Evolutionary conservation across 2,329 filamentous ascomycete species (phyloP).

Genomic region (Curvularia verruculosa): DNA sequence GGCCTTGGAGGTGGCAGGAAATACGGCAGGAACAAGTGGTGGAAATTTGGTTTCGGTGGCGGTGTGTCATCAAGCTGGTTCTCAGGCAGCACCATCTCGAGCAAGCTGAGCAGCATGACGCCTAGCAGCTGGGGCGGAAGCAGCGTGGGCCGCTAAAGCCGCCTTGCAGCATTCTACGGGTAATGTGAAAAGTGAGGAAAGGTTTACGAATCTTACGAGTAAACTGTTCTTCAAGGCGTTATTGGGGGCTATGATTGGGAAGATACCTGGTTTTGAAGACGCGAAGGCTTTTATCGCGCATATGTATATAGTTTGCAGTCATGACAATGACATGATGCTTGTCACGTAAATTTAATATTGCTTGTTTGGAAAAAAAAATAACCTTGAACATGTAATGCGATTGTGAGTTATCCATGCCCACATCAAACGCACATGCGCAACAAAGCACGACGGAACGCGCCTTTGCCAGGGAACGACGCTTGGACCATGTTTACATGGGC

Average conservation of each 20-base stretch:
- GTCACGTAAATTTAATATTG: not conserved
- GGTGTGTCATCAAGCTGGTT: slow-evolving; percentile 44
- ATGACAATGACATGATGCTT: slow-evolving; percentile 6
- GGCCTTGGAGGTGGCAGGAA: slow-evolving; percentile 38
- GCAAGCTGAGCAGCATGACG: slow-evolving; percentile 45
- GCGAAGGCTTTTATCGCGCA: not conserved
- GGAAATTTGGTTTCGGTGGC: slow-evolving; percentile 41
- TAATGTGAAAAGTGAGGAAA: slow-evolving; percentile 5
- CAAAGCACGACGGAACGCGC: not conserved
- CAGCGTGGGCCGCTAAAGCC: slow-evolving; percentile 26
- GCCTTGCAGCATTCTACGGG: not conserved
- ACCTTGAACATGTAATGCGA: not conserved
- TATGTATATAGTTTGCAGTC: slow-evolving; percentile 10
- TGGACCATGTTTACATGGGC: slow-evolving; percentile 11
- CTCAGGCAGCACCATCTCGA: slow-evolving; percentile 45
- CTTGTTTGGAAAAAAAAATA: not conserved
- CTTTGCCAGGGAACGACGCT: slow-evolving; percentile 5
- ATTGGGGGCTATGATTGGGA: slow-evolving; percentile 6
- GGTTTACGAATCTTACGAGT: slow-evolving; percentile 13
- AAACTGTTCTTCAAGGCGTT: slow-evolving; percentile 9
- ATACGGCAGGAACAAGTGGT: slow-evolving; percentile 14
- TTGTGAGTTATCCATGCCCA: not conserved
- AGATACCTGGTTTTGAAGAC: slow-evolving; percentile 13
- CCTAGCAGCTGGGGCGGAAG: slow-evolving; percentile 46
- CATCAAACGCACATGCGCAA: not conserved